Conservation (phyloP, 2,329 filamentous ascomycete genomes). For the Aureobasidium pullulans region DNA sequence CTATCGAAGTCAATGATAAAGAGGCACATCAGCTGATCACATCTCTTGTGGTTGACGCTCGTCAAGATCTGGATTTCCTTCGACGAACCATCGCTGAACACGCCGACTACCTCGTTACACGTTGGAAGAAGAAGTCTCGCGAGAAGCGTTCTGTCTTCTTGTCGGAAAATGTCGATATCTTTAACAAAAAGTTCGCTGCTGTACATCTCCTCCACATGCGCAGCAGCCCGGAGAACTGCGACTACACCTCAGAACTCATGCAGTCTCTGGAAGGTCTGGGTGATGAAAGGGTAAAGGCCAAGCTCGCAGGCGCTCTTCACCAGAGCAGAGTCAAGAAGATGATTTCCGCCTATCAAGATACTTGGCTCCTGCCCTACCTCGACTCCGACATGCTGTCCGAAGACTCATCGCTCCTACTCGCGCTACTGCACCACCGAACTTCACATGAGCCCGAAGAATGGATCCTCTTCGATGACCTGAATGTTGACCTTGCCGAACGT, state of each 20-base stretch:
- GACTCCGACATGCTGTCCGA: slow-evolving; percentile 14
- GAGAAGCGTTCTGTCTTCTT: neutral
- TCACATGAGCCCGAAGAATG: slow-evolving; percentile 9
- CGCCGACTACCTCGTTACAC: neutral
- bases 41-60: neutral
- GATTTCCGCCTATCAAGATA: neutral
- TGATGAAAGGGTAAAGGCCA: neutral
- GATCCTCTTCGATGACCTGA: slow-evolving; percentile 16
- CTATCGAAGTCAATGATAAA: neutral
- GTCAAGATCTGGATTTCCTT: neutral
- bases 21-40: neutral
- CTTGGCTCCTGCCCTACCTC: slow-evolving; percentile 16
- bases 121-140: slow-evolving; percentile 9
- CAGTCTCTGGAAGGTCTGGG: neutral
- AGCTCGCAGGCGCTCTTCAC: neutral
- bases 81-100: neutral
- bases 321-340: neutral
- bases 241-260: neutral
- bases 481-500: slow-evolving; percentile 10
- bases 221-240: neutral
- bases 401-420: slow-evolving; percentile 11
- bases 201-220: neutral
- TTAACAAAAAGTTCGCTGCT: neutral
- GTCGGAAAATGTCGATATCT: neutral
- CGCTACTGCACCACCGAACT: slow-evolving; percentile 17